Base-by-base conservation (phyloP, 805 yeast genomes). In the Candida ipomoeae region DNA sequence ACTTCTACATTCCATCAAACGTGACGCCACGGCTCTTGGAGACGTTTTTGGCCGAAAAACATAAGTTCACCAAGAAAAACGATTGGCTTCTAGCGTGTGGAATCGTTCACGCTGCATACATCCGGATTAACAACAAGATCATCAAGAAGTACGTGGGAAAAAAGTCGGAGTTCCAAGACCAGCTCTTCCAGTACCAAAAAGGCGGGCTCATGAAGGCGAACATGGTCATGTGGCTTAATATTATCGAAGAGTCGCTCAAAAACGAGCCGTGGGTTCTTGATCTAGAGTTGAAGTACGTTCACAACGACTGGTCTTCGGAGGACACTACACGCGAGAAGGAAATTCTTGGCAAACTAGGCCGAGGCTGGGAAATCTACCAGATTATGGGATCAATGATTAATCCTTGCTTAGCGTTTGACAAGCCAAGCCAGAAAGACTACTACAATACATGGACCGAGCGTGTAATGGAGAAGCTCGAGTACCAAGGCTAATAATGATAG, bases 51-150 rank as follows among this genome's bases (percentile, higher is more conserved):
- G 64, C 70, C 3, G 80, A 81, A 58, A 73, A 76, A 43, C 73
- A 75, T 40, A 80, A 81, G 55, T 76, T 84, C 37, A 54, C 57
- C n/a, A 73, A 70, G 52, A 77, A 77, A 34, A 81, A 79, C 51
- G 84, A 83, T 37, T 85, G 90, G 89, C 81, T 82, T 6, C 63
- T 86, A 20, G 79, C 85, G 2, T 83, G 87, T 62, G 91, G 91
- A 0, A 61, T 86, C 54, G 74, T 85, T 0, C 71, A 84, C 34
- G 77, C 84, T 17, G 83, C 84, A 13, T 82, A 81, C 49, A 68
- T 74, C 17, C 71, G 82, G 14, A 71, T 85, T 32, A 82, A 83
- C 62, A 74, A 77, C 49, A 70, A 70, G 20, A 61, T 71, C 33
- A 62, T 84, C 14, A 61, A 67, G 3, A 61, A 66, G 11, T 78